phyloP scores from a whole-genome alignment of 2,329 filamentous ascomycete species.

The Alternaria hordeiaustralica region DNA sequence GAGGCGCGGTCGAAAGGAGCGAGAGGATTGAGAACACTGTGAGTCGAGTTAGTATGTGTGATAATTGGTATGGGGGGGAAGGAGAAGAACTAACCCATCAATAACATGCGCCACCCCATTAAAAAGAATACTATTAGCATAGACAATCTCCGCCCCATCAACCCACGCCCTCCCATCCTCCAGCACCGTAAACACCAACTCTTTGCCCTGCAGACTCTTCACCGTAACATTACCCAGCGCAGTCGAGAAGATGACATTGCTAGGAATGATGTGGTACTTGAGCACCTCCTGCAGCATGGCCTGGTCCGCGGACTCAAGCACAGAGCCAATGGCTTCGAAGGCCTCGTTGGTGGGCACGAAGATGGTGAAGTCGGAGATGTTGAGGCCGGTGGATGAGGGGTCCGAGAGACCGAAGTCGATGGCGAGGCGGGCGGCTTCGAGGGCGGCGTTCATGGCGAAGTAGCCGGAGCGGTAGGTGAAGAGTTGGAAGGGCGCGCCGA shows the following conservation, averaged over 20 bases:
- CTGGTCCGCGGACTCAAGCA: conserved; percentile 24
- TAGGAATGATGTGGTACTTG: conserved; percentile 36
- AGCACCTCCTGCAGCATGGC: conserved; percentile 31
- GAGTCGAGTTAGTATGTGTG: neutral
- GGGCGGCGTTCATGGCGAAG: conserved; percentile 26
- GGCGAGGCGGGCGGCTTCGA: conserved; percentile 21
- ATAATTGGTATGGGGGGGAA: neutral
- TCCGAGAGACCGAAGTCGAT: conserved; percentile 27
- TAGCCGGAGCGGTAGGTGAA: conserved; percentile 37
- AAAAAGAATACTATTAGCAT: conserved; percentile 32
- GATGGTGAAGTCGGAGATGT: conserved; percentile 71
- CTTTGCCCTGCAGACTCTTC: conserved; percentile 24
- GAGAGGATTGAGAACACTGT: conserved; percentile 23
- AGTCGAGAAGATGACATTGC: conserved; percentile 34
- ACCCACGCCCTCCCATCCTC: conserved; percentile 34
- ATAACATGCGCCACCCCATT: conserved; percentile 37
- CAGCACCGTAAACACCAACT: conserved; percentile 32
- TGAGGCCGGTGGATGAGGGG: conserved; percentile 23
- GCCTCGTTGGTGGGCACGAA: conserved; percentile 80
- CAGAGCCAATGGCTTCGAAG: conserved; percentile 64
- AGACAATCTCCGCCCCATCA: conserved; percentile 32
- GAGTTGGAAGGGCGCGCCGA: conserved; percentile 35
- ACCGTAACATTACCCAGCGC: conserved; percentile 34
- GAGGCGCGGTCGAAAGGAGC: conserved; percentile 26
- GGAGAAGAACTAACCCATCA: conserved; percentile 21